Conservation (phyloP, 1,284 basidiomycete genomes). For the Butyriboletus appendiculatus region DNA sequence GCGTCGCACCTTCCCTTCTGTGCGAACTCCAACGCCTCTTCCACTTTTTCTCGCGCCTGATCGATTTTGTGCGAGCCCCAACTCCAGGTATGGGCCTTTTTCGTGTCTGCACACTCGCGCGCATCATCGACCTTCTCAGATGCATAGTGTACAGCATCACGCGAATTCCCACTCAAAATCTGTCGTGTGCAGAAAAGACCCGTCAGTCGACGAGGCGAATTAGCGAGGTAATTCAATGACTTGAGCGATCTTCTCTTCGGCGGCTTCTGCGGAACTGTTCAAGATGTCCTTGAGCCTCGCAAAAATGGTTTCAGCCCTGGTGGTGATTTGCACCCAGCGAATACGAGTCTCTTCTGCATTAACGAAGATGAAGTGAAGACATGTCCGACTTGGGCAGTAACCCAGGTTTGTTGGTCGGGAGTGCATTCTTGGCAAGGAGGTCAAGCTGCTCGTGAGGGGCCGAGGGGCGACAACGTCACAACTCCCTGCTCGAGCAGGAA, state of each 20-base stretch:
- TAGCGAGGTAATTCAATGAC: constrained; percentile 16
- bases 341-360: constrained; percentile 70
- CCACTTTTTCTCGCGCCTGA: constrained; percentile 30
- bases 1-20: too few relatives aligned
- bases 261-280: constrained; percentile 60
- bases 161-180: constrained; percentile 37
- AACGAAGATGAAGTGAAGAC: not conserved
- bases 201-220: not conserved
- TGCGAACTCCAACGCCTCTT: too few relatives aligned
- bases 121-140: constrained; percentile 12
- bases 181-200: constrained; percentile 14
- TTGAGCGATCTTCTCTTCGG: constrained; percentile 63
- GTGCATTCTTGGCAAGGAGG: constrained; percentile 69
- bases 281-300: constrained; percentile 61
- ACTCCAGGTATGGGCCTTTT: constrained; percentile 15
- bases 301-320: constrained; percentile 58
- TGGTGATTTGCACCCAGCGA: constrained; percentile 68
- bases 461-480: constrained; percentile 76
- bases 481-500: constrained; percentile 89
- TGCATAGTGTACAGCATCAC: constrained; percentile 14
- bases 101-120: constrained; percentile 17
- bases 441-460: constrained; percentile 80
- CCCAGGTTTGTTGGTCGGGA: constrained; percentile 65
- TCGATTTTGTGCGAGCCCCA: constrained; percentile 29
- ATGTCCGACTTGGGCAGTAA: constrained; percentile 58